Base-by-base conservation (phyloP, 257 asterid species). In the Nicotiana noctiflora region DNA sequence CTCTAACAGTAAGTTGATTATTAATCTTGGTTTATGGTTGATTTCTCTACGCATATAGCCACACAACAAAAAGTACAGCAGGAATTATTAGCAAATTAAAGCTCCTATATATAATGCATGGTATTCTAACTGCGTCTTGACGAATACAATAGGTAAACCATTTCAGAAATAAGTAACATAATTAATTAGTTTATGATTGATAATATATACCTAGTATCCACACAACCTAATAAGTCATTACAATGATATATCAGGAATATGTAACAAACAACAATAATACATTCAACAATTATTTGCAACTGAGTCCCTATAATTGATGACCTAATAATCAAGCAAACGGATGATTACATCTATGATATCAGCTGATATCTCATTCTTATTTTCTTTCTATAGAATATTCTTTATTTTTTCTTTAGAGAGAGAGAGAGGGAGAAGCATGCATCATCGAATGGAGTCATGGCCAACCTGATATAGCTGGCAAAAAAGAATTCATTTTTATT, bases 321-420 rank as follows among this genome's bases (percentile, higher is more conserved):
- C 34, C 59, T 12, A 70, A 70, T 70, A 46, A 70, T 44, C 77
- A 70, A 70, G 59, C 37, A 44, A 68, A 70, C 21, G 4, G 46
- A 70, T 70, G 59, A 70, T 44, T 70, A 70, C 59, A 44, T 70
- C 21, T 44, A 70, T 44, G 59, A 70, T 44, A 70, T 70, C 77
- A 44, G 34, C 59, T 21, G 7, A 21, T 70, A 44, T 12, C 19
- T 70, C 37, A 44, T 70, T 70, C 59, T 70, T 70, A 21, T 70
- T 70, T 13, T 37, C 31, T 21, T 70, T 44, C 57, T 21, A 1
- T 70, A 70, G 19, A 44, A 44, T 70, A 44, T 21, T 70, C 34
- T 13, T 27, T 37, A 12, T 64, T 25, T 27, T 32, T 62, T 64
- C 51, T 17, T 15, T 21, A 29, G 15, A 6, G 2, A 11, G 2